phyloP scores from a whole-genome alignment of 306 rosid genomes.

The Cucumis melo region DNA sequence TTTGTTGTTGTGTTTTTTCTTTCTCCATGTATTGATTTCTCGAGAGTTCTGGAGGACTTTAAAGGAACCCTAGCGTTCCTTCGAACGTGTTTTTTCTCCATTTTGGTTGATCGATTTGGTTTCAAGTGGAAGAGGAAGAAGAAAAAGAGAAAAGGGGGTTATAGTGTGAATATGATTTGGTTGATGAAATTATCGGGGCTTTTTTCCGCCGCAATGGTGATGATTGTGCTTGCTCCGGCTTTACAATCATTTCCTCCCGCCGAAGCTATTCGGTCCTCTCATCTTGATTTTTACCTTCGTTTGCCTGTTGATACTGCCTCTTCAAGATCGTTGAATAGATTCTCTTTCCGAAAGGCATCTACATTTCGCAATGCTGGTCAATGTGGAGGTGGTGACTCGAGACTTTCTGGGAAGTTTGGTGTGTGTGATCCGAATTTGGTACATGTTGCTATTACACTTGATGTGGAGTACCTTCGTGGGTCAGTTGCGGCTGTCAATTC shows the following conservation, averaged over 20 bases:
- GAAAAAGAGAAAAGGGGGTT: conserved; percentile 14
- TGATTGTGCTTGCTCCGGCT: conserved; percentile 42
- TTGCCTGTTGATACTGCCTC: conserved; percentile 7
- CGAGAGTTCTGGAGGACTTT: conserved; percentile 15
- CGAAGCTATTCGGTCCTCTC: conserved; percentile 45
- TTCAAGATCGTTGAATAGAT: conserved; percentile 9
- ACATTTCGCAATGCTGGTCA: conserved; percentile 39
- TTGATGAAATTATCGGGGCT: conserved; percentile 28
- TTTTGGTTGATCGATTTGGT: conserved; percentile 12
- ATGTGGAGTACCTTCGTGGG: conserved; percentile 63
- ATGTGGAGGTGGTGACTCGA: conserved; percentile 13
- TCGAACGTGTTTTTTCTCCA: neutral
- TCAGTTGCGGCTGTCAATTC: conserved; percentile 76
- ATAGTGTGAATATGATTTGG: conserved; percentile 24
- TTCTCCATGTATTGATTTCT: neutral
- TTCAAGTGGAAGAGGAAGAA: conserved; percentile 14
- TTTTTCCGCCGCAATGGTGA: conserved; percentile 39
- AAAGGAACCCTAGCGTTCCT: conserved; percentile 22
- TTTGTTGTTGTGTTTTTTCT: neutral
- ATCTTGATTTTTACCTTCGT: conserved; percentile 18
- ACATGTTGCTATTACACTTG: conserved; percentile 77
- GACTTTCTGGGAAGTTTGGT: neutral
- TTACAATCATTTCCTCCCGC: conserved; percentile 52
- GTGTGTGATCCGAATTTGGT: conserved; percentile 45
- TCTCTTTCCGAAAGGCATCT: conserved; percentile 32